A percentile compares a stretch with the other conserved stretches of the same genome.
These are phyloP conservation scores for Porphyrellus cyaneotinctus DNA, from an alignment of 768 basidiomycete species.

Conservation along the genomic window DNA sequence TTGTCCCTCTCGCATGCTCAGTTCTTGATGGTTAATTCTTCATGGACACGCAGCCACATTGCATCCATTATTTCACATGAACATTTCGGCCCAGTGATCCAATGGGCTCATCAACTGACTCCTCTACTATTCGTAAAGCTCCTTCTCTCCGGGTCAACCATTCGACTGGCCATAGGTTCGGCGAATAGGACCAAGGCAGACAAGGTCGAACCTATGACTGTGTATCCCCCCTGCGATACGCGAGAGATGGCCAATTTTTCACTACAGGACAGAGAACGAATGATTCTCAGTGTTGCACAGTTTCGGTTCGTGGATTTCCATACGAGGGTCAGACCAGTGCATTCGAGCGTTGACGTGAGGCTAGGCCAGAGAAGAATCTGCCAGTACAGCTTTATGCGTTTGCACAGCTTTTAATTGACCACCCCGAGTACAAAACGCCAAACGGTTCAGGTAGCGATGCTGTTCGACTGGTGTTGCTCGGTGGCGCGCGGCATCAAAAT, in stretches of 20 bases:
- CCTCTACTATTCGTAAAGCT: constrained; percentile 40
- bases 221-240: constrained; percentile 94
- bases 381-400: constrained; percentile 73
- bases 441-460: constrained; percentile 15
- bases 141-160: constrained; percentile 7
- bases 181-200: not conserved
- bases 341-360: not conserved
- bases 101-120: constrained; percentile 39
- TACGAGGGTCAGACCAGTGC: not conserved
- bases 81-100: constrained; percentile 45
- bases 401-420: constrained; percentile 46
- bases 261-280: constrained; percentile 50
- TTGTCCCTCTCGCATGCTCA: constrained; percentile 65
- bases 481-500: constrained; percentile 75
- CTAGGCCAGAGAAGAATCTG: constrained; percentile 93
- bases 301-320: constrained; percentile 59
- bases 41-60: constrained; percentile 89
- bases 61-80: constrained; percentile 60
- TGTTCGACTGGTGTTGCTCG: constrained; percentile 72
- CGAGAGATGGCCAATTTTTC: constrained; percentile 58
- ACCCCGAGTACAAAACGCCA: constrained; percentile 52
- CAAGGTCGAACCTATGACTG: constrained; percentile 37
- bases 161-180: constrained; percentile 1
- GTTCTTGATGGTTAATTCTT: constrained; percentile 91
- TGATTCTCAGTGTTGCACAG: constrained; percentile 87